These are phyloP conservation scores for Hirsutella minnesotensis DNA, from an alignment of 2,329 filamentous ascomycete genomes.

Conservation along the genomic window DNA sequence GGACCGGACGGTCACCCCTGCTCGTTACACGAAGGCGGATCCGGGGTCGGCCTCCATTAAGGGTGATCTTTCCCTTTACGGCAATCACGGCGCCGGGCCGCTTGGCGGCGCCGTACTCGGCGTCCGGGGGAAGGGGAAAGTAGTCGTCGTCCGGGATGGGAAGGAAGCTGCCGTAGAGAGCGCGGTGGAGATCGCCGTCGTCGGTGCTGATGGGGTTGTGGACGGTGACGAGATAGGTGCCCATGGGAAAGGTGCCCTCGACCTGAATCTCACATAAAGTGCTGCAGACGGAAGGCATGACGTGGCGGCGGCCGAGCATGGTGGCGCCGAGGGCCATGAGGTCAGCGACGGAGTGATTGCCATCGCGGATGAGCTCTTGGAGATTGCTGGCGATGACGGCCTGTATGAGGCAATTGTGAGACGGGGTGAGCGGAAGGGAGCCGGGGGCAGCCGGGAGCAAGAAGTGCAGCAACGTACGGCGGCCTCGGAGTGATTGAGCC, in stretches of 20 bases:
- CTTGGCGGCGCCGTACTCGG: conserved; percentile 53
- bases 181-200: conserved; percentile 75
- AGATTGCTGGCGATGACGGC: conserved; percentile 78
- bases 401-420: conserved; percentile 24
- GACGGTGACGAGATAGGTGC: conserved; percentile 89
- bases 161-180: conserved; percentile 83
- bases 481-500: conserved; percentile 83
- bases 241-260: conserved; percentile 83
- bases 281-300: conserved; percentile 67
- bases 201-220: conserved; percentile 80
- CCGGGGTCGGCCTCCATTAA: conserved; percentile 66
- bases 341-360: conserved; percentile 79
- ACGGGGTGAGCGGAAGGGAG: not conserved
- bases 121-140: conserved; percentile 54
- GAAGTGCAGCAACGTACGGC: conserved; percentile 37
- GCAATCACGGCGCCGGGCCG: conserved; percentile 73
- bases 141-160: conserved; percentile 58
- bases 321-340: conserved; percentile 86
- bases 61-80: conserved; percentile 51
- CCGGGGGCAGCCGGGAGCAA: not conserved
- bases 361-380: conserved; percentile 96
- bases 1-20: conserved; percentile 79
- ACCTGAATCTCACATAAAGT: conserved; percentile 81
- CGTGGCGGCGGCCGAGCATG: conserved; percentile 88
- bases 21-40: conserved; percentile 69